These are phyloP conservation scores for Cercospora sojina DNA, from an alignment of 2,329 filamentous ascomycete genomes.

Conservation along the genomic window DNA sequence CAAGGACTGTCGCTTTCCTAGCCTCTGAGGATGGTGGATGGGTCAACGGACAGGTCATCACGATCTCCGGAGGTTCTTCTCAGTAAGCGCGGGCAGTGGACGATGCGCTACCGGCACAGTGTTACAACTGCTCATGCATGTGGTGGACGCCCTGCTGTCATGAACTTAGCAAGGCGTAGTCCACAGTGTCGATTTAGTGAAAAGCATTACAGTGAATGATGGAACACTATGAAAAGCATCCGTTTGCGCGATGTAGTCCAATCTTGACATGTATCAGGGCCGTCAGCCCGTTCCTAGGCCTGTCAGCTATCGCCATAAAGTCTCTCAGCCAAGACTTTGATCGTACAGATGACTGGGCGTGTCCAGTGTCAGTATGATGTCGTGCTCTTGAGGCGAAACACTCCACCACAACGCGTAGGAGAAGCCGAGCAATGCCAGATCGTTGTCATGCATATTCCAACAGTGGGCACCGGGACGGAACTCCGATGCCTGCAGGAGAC, in stretches of 20 bases:
- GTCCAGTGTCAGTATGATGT: not conserved
- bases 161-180: not conserved
- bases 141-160: not conserved
- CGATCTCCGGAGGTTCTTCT: conserved; percentile 45
- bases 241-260: not conserved
- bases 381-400: not conserved
- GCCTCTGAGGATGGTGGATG: conserved; percentile 42
- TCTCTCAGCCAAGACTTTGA: not conserved
- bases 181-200: not conserved
- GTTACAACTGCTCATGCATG: not conserved
- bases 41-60: conserved; percentile 46
- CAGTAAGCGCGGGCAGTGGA: conserved; percentile 30
- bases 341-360: too few relatives aligned
- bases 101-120: not conserved
- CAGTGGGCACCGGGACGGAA: not conserved
- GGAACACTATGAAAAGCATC: not conserved
- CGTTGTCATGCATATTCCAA: not conserved
- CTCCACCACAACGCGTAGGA: not conserved
- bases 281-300: not conserved
- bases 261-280: not conserved
- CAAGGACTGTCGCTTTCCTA: conserved; percentile 43
- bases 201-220: not conserved
- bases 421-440: not conserved
- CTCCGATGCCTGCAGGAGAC: not conserved
- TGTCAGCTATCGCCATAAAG: not conserved